Conservation (phyloP, 257 asterid species). For the Capsicum chinense region DNA sequence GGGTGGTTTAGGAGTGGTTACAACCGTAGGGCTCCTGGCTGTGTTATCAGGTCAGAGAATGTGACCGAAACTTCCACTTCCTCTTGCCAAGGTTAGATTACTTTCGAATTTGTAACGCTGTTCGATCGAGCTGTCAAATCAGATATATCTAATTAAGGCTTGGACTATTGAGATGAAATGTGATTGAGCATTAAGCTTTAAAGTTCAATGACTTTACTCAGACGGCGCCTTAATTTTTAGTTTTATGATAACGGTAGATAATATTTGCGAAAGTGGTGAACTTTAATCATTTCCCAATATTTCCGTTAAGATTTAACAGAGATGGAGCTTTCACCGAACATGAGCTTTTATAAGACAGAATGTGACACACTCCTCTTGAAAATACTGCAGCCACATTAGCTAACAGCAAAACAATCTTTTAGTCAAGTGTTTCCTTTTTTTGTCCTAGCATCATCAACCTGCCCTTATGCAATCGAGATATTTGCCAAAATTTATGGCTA, state of each 20-base stretch:
- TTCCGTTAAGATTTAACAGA: too few species aligned
- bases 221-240: background rate
- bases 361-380: too few species aligned
- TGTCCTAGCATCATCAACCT: too few species aligned
- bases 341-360: too few species aligned
- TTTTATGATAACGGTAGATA: background rate
- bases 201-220: constrained; percentile 1
- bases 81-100: constrained; percentile 31
- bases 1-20: constrained; percentile 35
- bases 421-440: too few species aligned
- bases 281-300: too few species aligned
- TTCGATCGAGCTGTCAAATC: background rate
- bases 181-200: background rate
- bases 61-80: constrained; percentile 37
- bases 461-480: too few species aligned
- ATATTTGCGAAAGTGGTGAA: too few species aligned
- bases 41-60: constrained; percentile 41
- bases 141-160: background rate
- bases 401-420: too few species aligned
- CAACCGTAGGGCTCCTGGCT: constrained; percentile 28
- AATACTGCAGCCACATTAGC: too few species aligned
- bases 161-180: background rate
- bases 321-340: too few species aligned
- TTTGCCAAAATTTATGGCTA: too few species aligned
- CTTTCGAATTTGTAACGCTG: background rate